Conservation (phyloP, 352 stramenopile genomes). For the Plasmopara viticola region DNA sequence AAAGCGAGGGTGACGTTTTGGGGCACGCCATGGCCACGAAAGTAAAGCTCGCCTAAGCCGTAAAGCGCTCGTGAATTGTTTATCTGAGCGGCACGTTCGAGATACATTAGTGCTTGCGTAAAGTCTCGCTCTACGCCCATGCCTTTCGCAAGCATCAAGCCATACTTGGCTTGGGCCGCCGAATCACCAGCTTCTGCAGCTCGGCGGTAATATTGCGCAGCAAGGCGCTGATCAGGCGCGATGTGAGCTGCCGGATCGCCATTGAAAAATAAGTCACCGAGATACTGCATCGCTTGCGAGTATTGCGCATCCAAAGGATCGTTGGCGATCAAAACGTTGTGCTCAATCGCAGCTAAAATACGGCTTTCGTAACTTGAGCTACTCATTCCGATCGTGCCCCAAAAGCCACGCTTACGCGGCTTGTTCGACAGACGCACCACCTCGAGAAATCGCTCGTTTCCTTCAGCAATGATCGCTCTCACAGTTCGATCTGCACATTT, state of each 20-base stretch:
- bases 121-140: conserved; percentile 55
- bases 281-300: conserved; percentile 45
- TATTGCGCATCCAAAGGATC: conserved; percentile 60
- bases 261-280: conserved; percentile 72
- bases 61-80: conserved; percentile 60
- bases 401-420: conserved; percentile 17
- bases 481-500: conserved; percentile 54
- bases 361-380: conserved; percentile 27
- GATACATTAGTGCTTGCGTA: conserved; percentile 51
- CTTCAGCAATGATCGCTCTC: conserved; percentile 39
- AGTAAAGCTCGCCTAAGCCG: conserved; percentile 58
- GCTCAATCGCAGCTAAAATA: conserved; percentile 49
- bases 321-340: conserved; percentile 50
- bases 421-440: conserved; percentile 50
- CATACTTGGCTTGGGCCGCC: conserved; percentile 61
- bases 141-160: conserved; percentile 63
- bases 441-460: conserved; percentile 34
- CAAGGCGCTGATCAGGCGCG: conserved; percentile 35
- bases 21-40: conserved; percentile 39
- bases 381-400: conserved; percentile 22
- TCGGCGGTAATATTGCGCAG: conserved; percentile 53
- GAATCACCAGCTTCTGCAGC: conserved; percentile 61
- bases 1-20: conserved; percentile 58
- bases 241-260: conserved; percentile 57
- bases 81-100: conserved; percentile 44